Percentiles rank a stretch among this genome's conserved stretches.
phyloP scores from a whole-genome alignment of 2,329 filamentous ascomycete genomes.

The Fusarium vanettenii region DNA sequence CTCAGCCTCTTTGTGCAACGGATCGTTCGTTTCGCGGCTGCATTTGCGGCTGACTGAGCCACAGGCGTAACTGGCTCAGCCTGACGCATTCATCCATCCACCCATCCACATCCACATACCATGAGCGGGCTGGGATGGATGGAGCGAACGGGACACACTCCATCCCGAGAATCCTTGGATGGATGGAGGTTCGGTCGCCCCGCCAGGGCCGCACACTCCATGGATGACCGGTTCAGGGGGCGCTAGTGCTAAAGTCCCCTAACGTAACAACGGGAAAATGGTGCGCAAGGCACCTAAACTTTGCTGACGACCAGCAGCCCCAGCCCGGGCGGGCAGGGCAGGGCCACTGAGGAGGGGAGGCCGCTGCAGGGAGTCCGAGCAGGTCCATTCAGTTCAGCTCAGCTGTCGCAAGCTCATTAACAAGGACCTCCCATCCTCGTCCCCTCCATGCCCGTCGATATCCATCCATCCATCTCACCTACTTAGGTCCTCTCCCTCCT shows the following conservation, averaged over 20 bases:
- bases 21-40: neutral
- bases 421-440: slow-evolving; percentile 28
- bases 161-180: neutral
- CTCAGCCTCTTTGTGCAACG: neutral
- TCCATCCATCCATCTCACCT: neutral
- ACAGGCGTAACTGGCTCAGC: neutral
- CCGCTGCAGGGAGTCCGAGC: neutral
- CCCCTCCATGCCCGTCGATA: neutral
- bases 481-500: slow-evolving; percentile 8
- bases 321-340: neutral
- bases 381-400: neutral
- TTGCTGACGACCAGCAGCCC: neutral
- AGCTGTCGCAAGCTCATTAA: slow-evolving; percentile 37
- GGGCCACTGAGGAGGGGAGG: neutral
- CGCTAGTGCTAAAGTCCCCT: slow-evolving; percentile 7
- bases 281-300: neutral
- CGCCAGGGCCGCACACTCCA: neutral
- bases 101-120: neutral
- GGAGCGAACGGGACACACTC: neutral
- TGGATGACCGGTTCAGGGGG: neutral
- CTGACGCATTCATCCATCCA: neutral
- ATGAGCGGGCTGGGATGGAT: neutral
- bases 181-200: neutral
- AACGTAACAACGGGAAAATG: neutral
- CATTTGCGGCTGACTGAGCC: neutral